Evolutionary conservation across 2,329 filamentous ascomycete genomes (phyloP).

Genomic region (Cladosporium sp.): DNA sequence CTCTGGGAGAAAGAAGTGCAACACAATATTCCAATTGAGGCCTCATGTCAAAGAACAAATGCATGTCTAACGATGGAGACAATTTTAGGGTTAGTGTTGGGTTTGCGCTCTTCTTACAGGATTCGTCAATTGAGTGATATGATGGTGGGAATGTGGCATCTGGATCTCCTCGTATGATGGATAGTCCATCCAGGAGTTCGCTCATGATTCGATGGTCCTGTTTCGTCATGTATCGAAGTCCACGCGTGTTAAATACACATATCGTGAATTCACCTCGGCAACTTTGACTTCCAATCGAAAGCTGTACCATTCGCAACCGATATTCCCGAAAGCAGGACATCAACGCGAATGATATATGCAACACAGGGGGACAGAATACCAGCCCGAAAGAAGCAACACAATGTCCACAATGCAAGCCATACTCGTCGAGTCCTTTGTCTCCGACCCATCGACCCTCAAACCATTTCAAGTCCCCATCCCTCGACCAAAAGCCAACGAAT

Average conservation of each 20-base stretch:
- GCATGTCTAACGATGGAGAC: no score
- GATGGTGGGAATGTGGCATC: not conserved
- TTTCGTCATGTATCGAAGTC: not conserved
- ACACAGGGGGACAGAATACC: not conserved
- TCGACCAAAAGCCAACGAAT: constrained; percentile 35
- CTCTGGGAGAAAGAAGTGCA: not conserved
- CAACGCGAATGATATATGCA: not conserved
- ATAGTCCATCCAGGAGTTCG: fast-evolving
- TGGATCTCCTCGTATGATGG: not conserved
- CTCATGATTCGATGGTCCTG: not conserved
- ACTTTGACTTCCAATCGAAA: not conserved
- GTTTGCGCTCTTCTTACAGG: not conserved
- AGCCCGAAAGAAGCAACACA: not conserved
- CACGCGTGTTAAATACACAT: not conserved
- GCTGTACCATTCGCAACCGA: not conserved
- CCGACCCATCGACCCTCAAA: constrained; percentile 33
- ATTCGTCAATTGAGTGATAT: not conserved
- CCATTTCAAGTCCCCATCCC: constrained; percentile 37
- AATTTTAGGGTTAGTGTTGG: not conserved
- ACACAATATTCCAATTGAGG: no score
- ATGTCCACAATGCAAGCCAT: constrained; percentile 45
- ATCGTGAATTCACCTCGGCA: not conserved
- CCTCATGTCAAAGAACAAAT: not conserved
- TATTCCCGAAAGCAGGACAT: not conserved
- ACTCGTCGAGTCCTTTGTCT: constrained; percentile 39